These are phyloP conservation scores for Odonthalia washingtoniensis DNA, from an alignment of 31 red algal genomes.

Conservation along the genomic window DNA sequence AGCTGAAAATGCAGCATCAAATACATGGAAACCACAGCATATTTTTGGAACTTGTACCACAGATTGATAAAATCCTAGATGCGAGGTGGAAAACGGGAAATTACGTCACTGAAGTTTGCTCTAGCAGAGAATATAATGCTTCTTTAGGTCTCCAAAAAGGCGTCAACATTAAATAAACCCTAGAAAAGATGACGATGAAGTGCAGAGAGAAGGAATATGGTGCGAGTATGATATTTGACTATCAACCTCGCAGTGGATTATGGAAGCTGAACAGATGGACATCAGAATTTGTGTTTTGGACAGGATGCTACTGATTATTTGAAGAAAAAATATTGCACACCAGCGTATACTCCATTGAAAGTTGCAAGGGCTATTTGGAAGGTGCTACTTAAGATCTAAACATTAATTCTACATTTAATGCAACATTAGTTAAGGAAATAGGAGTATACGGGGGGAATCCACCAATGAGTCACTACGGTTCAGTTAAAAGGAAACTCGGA, in stretches of 20 bases:
- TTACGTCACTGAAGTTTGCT: too few relatives aligned
- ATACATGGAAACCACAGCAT: too few relatives aligned
- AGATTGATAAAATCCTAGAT: slow-evolving; percentile 12
- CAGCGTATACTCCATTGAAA: slow-evolving; percentile 46
- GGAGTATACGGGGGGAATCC: slow-evolving; percentile 33
- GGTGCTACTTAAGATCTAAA: slow-evolving; percentile 34
- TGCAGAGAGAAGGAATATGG: neutral
- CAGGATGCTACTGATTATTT: neutral
- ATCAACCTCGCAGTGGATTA: slow-evolving; percentile 30
- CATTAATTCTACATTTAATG: slow-evolving; percentile 12
- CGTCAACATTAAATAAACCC: slow-evolving; percentile 16
- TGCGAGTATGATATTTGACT: slow-evolving; percentile 29
- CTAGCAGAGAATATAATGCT: slow-evolving; percentile 8
- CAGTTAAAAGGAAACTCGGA: neutral
- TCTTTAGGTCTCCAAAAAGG: slow-evolving; percentile 2
- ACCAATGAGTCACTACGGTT: slow-evolving; percentile 38
- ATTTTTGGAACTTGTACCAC: too few relatives aligned
- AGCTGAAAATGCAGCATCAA: too few relatives aligned
- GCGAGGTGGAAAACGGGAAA: slow-evolving; percentile 33
- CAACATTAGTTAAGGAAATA: slow-evolving; percentile 21
- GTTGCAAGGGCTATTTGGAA: slow-evolving; percentile 30
- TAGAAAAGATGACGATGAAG: slow-evolving; percentile 11
- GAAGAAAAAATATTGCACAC: slow-evolving; percentile 9
- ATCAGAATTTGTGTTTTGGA: slow-evolving; percentile 30
- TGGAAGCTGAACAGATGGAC: slow-evolving; percentile 52